Percentiles rank a stretch among this genome's conserved stretches.
Evolutionary conservation across 2,329 filamentous ascomycete genomes (phyloP).

Genomic region (Phialophora verrucosa): DNA sequence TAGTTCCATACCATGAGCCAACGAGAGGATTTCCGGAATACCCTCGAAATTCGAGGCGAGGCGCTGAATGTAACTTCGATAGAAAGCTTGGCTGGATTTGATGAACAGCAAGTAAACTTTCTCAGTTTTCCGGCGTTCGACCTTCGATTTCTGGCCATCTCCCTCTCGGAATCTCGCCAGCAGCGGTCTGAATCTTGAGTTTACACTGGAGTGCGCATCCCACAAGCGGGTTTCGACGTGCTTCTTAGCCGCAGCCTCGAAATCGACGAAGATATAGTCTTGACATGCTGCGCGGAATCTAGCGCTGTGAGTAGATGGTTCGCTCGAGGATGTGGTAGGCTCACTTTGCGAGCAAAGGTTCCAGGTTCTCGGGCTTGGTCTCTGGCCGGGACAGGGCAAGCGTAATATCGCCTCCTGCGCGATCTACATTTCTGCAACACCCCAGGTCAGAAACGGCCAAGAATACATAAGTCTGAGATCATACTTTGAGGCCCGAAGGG

Average conservation of each 20-base stretch:
- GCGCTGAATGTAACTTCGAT: conserved; percentile 81
- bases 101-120: conserved; percentile 84
- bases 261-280: conserved; percentile 33
- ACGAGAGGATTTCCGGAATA: conserved; percentile 63
- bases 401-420: conserved; percentile 51
- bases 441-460: conserved; percentile 8
- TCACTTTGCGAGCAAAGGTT: conserved; percentile 36
- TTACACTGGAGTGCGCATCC: conserved; percentile 78
- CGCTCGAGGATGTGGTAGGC: conserved; percentile 1
- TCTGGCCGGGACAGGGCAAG: conserved; percentile 43
- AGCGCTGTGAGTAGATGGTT: conserved; percentile 20
- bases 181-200: conserved; percentile 75
- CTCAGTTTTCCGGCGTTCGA: conserved; percentile 76
- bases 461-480: conserved; percentile 35
- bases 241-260: conserved; percentile 59
- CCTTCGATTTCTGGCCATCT: conserved; percentile 58
- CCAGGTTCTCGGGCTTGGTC: conserved; percentile 31
- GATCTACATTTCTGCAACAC: conserved; percentile 47
- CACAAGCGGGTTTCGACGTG: conserved; percentile 76
- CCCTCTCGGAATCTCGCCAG: conserved; percentile 61
- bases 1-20: conserved; percentile 59
- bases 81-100: conserved; percentile 86
- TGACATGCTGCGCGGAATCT: conserved; percentile 37
- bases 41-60: conserved; percentile 67
- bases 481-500: conserved; percentile 60